These are phyloP conservation scores for Epichloe aotearoae DNA, from an alignment of 2,329 filamentous ascomycete species.

Conservation along the genomic window DNA sequence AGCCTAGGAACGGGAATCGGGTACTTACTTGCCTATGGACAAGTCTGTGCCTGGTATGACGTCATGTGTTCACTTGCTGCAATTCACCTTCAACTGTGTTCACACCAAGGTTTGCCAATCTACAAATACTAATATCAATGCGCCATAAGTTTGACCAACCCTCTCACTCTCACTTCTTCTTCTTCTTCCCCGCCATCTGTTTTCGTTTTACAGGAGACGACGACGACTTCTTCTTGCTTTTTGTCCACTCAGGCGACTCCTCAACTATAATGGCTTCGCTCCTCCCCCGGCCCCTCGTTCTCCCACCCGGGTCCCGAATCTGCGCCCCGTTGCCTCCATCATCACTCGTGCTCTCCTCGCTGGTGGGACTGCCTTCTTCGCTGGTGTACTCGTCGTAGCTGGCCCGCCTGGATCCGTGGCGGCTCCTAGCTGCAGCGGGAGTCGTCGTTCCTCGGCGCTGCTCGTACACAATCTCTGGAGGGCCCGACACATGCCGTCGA, in stretches of 20 bases:
- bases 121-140: background rate
- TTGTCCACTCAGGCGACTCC: conserved; percentile 18
- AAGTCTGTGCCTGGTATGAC: too few species aligned
- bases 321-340: conserved; percentile 23
- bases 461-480: conserved; percentile 15
- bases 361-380: conserved; percentile 22
- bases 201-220: conserved; percentile 30
- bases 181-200: conserved; percentile 14
- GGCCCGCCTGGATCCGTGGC: conserved; percentile 16
- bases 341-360: conserved; percentile 24
- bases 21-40: too few species aligned
- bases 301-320: conserved; percentile 14
- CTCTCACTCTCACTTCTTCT: conserved; percentile 15
- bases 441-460: conserved; percentile 13
- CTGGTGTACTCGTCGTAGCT: conserved; percentile 21
- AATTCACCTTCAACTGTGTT: background rate
- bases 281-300: conserved; percentile 10
- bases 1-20: too few species aligned
- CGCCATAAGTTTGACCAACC: background rate
- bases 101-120: background rate
- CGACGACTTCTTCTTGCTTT: conserved; percentile 28
- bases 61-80: too few species aligned
- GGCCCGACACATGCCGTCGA: conserved; percentile 25
- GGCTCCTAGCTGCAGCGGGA: conserved; percentile 20
- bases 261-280: conserved; percentile 28